These are phyloP conservation scores for Yarrowia sp. DNA, from an alignment of 805 yeast genomes.

Conservation along the genomic window DNA sequence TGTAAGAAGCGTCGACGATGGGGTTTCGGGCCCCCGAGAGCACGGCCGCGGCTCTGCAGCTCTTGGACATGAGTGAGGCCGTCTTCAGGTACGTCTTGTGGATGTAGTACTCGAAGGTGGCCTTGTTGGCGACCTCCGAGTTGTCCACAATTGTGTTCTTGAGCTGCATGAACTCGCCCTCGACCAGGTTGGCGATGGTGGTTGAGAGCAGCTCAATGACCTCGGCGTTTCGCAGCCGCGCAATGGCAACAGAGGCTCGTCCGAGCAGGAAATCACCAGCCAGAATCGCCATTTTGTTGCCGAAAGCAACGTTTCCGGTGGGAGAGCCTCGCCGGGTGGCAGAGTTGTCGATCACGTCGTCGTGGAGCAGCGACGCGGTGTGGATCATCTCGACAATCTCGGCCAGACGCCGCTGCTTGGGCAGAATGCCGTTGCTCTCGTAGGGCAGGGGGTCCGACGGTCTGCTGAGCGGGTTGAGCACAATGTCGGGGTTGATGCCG, in stretches of 20 bases:
- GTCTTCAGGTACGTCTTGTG: slow-evolving; percentile 96
- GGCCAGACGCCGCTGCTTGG: slow-evolving; percentile 92
- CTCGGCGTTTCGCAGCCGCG: slow-evolving; percentile 92
- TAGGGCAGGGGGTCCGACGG: slow-evolving; percentile 73
- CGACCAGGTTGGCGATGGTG: slow-evolving; percentile 93
- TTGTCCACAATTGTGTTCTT: slow-evolving; percentile 74
- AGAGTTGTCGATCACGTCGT: slow-evolving; percentile 88
- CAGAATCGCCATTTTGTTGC: slow-evolving; percentile 94
- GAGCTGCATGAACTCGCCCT: slow-evolving; percentile 98
- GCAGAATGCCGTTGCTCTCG: slow-evolving; percentile 73
- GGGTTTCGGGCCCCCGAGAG: slow-evolving; percentile 76
- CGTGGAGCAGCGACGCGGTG: slow-evolving; percentile 92
- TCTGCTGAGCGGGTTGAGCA: slow-evolving; percentile 77
- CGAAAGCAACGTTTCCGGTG: slow-evolving; percentile 88
- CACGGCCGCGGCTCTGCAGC: slow-evolving; percentile 89
- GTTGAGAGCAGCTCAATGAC: slow-evolving; percentile 94
- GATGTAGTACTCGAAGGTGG: slow-evolving; percentile 89
- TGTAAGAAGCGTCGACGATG: slow-evolving; percentile 81
- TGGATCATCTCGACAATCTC: slow-evolving; percentile 98
- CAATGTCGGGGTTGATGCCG: slow-evolving; percentile 80
- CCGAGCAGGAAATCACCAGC: slow-evolving; percentile 97
- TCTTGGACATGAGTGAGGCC: slow-evolving; percentile 90
- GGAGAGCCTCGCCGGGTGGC: slow-evolving; percentile 89
- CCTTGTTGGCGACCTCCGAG: slow-evolving; percentile 50
- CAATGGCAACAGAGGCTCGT: slow-evolving; percentile 93